A percentile compares a stretch with the other conserved stretches of the same genome.
Evolutionary conservation across 1,139 yeast species (phyloP).

Genomic region (Scheffersomyces parashehatae): DNA sequence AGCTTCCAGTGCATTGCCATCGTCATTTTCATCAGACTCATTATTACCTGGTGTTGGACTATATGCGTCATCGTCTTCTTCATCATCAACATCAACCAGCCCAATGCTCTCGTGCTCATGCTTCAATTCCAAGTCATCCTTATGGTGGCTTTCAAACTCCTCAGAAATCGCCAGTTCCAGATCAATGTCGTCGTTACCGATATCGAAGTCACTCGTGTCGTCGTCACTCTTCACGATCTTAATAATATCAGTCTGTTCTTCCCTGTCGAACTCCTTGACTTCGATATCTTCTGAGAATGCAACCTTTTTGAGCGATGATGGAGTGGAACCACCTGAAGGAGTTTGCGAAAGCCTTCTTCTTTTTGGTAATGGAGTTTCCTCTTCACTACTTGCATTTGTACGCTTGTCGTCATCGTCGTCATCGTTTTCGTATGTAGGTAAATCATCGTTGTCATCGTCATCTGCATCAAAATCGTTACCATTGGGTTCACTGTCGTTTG

Average conservation of each 20-base stretch:
- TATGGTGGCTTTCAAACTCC: slow-evolving; percentile 25
- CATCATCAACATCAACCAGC: slow-evolving; percentile 8
- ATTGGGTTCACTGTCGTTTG: slow-evolving; percentile 8
- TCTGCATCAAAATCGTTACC: slow-evolving; percentile 13
- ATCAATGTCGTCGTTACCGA: slow-evolving; percentile 8
- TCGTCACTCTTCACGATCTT: slow-evolving; percentile 16
- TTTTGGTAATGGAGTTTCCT: slow-evolving; percentile 4
- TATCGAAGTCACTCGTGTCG: slow-evolving; percentile 11
- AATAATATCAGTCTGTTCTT: slow-evolving; percentile 29
- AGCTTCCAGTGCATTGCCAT: slow-evolving; percentile 13
- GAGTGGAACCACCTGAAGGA: slow-evolving; percentile 30
- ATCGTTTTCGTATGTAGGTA: slow-evolving; percentile 34
- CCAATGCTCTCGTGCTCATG: slow-evolving; percentile 20
- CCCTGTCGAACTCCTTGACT: slow-evolving; percentile 44
- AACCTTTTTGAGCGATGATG: slow-evolving; percentile 35
- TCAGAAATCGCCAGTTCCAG: slow-evolving; percentile 4
- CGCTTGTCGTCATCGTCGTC: slow-evolving; percentile 17
- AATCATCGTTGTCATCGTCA: slow-evolving; percentile 24
- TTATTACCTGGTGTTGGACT: slow-evolving; percentile 16
- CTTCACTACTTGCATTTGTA: not conserved
- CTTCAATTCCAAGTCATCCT: slow-evolving; percentile 33
- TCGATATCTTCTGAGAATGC: slow-evolving; percentile 50
- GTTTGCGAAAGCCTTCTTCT: slow-evolving; percentile 18
- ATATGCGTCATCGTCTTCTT: slow-evolving; percentile 20
- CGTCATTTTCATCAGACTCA: slow-evolving; percentile 10